phyloP scores from a whole-genome alignment of 2,329 filamentous ascomycete species.

The Fusarium sp. region DNA sequence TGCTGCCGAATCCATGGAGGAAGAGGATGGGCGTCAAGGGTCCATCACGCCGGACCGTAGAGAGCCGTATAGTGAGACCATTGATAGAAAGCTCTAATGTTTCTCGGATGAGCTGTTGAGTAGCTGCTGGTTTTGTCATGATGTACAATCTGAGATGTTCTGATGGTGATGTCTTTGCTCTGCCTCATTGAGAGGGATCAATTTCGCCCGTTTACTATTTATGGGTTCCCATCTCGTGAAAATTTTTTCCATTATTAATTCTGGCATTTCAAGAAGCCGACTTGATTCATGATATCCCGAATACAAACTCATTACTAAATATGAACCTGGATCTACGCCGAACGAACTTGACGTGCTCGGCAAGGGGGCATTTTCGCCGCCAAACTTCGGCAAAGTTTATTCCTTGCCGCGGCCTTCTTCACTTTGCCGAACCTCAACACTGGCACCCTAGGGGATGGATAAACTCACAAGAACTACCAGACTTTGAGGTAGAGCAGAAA shows the following conservation, averaged over 20 bases:
- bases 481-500: background rate
- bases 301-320: background rate
- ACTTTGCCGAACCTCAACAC: background rate
- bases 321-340: background rate
- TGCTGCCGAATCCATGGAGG: background rate
- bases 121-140: background rate
- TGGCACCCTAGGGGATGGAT: background rate
- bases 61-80: background rate
- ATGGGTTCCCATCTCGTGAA: background rate
- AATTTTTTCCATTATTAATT: background rate
- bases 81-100: background rate
- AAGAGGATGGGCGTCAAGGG: background rate
- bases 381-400: background rate
- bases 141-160: background rate
- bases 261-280: background rate
- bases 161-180: background rate
- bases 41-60: background rate
- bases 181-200: accelerated
- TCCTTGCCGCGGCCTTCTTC: background rate
- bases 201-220: background rate
- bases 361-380: background rate
- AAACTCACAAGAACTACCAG: background rate
- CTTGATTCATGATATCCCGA: background rate
- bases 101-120: background rate
- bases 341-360: background rate